Conservation (phyloP, 129 eudicot species). For the Oenanthe sinensis region DNA sequence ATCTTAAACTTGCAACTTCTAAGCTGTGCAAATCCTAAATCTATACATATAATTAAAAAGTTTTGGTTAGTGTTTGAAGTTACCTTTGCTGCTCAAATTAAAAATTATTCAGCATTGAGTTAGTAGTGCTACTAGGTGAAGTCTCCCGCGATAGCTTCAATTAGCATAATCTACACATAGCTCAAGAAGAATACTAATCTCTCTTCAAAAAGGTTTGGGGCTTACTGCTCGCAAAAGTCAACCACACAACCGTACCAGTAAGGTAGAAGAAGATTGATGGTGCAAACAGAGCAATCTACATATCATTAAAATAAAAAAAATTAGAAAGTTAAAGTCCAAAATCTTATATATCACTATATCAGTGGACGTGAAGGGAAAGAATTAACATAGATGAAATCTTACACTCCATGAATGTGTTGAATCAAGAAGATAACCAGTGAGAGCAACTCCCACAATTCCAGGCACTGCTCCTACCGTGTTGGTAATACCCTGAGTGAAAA, state of each 20-base stretch:
- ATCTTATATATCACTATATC: not conserved
- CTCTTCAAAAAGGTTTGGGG: constrained; percentile 70
- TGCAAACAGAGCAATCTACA: constrained; percentile 73
- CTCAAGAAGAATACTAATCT: constrained; percentile 23
- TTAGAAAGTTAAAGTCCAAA: not conserved
- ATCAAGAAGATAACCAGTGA: constrained; percentile 91
- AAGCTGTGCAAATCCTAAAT: constrained; percentile 22
- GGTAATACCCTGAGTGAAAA: constrained; percentile 65
- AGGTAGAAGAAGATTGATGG: constrained; percentile 97
- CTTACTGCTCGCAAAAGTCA: constrained; percentile 83
- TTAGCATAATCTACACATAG: not conserved
- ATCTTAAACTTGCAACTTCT: not conserved
- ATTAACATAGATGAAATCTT: constrained; percentile 26
- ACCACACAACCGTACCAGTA: constrained; percentile 89
- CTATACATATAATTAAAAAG: constrained; percentile 24
- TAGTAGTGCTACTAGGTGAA: constrained; percentile 24
- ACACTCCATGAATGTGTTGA: constrained; percentile 97
- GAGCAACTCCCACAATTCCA: constrained; percentile 94
- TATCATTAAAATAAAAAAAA: not conserved
- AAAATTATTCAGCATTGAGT: constrained; percentile 43
- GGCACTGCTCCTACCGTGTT: constrained; percentile 95
- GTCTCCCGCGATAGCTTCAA: constrained; percentile 7
- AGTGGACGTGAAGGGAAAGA: not conserved
- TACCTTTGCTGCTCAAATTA: constrained; percentile 35
- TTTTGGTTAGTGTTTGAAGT: constrained; percentile 34